Percentiles rank a stretch among this genome's conserved stretches.
Evolutionary conservation across 1,284 basidiomycete species (phyloP).

Genomic region (Rhodotorula sp.): DNA sequence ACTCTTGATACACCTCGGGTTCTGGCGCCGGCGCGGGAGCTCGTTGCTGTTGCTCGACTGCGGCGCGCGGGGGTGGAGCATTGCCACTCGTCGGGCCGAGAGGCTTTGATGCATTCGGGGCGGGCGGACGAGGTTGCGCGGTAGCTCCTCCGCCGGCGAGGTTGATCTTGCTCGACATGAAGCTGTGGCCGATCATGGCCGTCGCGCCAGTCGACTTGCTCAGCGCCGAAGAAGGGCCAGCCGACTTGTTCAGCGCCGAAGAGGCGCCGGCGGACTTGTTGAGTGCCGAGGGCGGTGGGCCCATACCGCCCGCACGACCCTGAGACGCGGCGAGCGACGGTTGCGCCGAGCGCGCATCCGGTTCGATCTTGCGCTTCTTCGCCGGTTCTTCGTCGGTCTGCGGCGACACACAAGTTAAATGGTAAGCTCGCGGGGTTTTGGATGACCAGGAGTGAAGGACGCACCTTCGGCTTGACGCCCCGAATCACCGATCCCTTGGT

Average conservation of each 20-base stretch:
- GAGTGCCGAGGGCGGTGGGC: constrained; percentile 7
- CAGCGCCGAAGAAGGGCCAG: constrained; percentile 15
- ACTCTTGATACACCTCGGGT: constrained; percentile 71
- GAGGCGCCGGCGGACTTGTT: constrained; percentile 20
- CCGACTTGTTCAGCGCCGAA: constrained; percentile 20
- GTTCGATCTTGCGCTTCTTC: constrained; percentile 50
- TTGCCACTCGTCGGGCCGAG: constrained; percentile 34
- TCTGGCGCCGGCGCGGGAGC: constrained; percentile 49
- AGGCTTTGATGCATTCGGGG: constrained; percentile 23
- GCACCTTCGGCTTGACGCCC: constrained; percentile 23
- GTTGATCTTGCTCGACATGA: constrained; percentile 33
- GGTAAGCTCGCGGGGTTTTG: not conserved
- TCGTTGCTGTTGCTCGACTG: constrained; percentile 47
- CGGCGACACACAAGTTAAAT: not conserved
- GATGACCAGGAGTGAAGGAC: not conserved
- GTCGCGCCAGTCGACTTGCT: constrained; percentile 26
- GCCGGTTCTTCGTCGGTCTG: constrained; percentile 48
- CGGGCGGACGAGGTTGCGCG: not conserved
- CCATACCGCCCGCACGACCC: constrained; percentile 17
- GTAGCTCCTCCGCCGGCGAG: constrained; percentile 5
- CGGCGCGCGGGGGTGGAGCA: constrained; percentile 42
- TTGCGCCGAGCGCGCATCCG: constrained; percentile 17
- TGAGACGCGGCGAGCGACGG: constrained; percentile 25
- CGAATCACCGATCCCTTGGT: constrained; percentile 18
- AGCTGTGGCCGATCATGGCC: constrained; percentile 38